Evolutionary conservation across 1,139 yeast genomes (phyloP).

Genomic region (Lodderomyces beijingensis): DNA sequence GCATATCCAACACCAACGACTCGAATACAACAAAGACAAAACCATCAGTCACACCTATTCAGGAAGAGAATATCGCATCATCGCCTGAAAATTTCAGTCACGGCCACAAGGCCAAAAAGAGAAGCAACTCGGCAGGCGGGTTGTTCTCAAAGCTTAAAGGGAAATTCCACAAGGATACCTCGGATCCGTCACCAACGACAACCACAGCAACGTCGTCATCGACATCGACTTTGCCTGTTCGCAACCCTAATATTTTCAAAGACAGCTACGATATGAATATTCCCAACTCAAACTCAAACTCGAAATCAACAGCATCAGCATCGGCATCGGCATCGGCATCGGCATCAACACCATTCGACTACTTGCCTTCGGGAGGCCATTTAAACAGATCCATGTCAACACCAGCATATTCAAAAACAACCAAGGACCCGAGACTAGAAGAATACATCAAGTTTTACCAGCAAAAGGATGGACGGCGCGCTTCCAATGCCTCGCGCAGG

Average conservation of each 20-base stretch:
- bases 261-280: constrained; percentile 9
- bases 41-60: constrained; percentile 33
- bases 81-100: constrained; percentile 1
- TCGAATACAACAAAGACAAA: constrained; percentile 28
- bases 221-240: not conserved
- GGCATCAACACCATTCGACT: not conserved
- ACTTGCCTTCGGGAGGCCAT: not conserved
- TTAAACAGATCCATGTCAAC: constrained; percentile 17
- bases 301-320: not conserved
- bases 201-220: constrained; percentile 1
- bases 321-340: not conserved
- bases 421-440: constrained; percentile 50
- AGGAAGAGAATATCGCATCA: constrained; percentile 21
- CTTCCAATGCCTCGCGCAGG: constrained; percentile 15
- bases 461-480: constrained; percentile 25
- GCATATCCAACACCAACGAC: constrained; percentile 34
- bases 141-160: constrained; percentile 37
- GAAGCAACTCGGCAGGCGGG: constrained; percentile 20
- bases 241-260: constrained; percentile 7
- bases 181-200: constrained; percentile 5
- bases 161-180: constrained; percentile 23
- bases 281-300: not conserved
- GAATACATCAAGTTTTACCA: constrained; percentile 53
- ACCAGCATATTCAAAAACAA: constrained; percentile 12
- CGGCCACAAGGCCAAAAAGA: constrained; percentile 9